A percentile compares a stretch with the other conserved stretches of the same genome.
These are phyloP conservation scores for Reutealis trisperma DNA, from an alignment of 345 rosid species.

Conservation along the genomic window DNA sequence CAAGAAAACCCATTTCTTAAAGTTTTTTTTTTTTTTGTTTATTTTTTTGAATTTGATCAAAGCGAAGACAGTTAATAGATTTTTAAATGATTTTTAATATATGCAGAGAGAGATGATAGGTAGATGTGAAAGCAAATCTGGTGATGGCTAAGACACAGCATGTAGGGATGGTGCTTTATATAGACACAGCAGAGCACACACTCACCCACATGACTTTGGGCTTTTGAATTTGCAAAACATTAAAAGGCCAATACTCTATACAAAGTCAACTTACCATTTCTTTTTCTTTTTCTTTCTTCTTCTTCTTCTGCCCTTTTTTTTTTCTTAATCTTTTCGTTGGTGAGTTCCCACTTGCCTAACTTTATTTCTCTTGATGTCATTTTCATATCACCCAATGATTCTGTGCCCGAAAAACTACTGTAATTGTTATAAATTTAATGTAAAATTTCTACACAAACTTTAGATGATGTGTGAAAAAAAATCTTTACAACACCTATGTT, in stretches of 20 bases:
- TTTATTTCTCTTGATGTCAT: constrained; percentile 21
- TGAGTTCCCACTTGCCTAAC: constrained; percentile 44
- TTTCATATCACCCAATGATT: constrained; percentile 21
- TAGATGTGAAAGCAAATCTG: not conserved
- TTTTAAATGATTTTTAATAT: not conserved
- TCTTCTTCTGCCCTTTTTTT: constrained; percentile 5
- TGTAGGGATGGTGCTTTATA: constrained; percentile 10
- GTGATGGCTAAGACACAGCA: constrained; percentile 6
- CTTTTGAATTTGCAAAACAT: constrained; percentile 13
- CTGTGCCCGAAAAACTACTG: not conserved
- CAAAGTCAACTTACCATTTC: constrained; percentile 40
- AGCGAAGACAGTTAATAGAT: not conserved
- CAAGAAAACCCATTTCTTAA: constrained; percentile 3
- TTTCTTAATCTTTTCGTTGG: constrained; percentile 7
- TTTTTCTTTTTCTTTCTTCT: not conserved
- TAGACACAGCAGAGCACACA: not conserved
- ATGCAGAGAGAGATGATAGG: not conserved
- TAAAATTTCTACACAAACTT: too few species aligned
- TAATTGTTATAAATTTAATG: too few species aligned
- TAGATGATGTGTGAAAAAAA: not conserved
- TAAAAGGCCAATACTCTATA: not conserved
- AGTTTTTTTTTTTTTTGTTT: too few species aligned
- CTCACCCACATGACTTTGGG: not conserved
- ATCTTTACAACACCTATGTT: too few species aligned
- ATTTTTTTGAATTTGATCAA: not conserved